Percentiles rank a stretch among this genome's conserved stretches.
Conservation (phyloP, 805 yeast genomes). For the Spencermartinsiella europaea region DNA sequence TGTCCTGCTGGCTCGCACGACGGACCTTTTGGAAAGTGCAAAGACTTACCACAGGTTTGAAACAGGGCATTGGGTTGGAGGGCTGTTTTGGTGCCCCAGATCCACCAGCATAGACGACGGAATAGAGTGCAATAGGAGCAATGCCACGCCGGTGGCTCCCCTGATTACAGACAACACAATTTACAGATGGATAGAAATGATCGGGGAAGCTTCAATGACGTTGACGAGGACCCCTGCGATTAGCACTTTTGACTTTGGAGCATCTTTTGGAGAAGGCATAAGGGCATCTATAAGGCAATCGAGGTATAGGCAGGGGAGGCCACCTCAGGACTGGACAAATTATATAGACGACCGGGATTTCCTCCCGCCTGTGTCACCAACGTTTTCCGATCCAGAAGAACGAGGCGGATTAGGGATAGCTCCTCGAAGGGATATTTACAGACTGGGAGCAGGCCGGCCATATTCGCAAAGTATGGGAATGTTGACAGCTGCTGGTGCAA, state of each 20-base stretch:
- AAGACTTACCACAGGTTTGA: neutral
- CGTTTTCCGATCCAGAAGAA: too few relatives aligned
- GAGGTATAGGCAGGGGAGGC: neutral
- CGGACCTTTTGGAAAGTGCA: slow-evolving; percentile 8
- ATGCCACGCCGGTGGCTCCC: slow-evolving; percentile 19
- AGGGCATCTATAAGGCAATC: neutral
- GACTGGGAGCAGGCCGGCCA: neutral
- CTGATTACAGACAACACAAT: slow-evolving; percentile 17
- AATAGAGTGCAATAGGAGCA: slow-evolving; percentile 10
- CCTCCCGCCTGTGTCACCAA: neutral
- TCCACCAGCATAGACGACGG: slow-evolving; percentile 13
- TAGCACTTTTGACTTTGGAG: slow-evolving; percentile 4
- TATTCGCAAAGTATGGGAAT: too few relatives aligned
- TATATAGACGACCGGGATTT: slow-evolving; percentile 1
- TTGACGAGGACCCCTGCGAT: slow-evolving; percentile 10
- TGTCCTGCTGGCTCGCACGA: slow-evolving; percentile 19
- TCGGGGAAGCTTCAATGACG: neutral
- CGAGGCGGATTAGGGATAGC: too few relatives aligned
- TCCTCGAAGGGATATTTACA: neutral
- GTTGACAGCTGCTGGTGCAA: too few relatives aligned
- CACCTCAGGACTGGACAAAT: slow-evolving; percentile 13
- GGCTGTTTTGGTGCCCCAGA: slow-evolving; percentile 21
- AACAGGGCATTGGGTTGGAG: slow-evolving; percentile 23
- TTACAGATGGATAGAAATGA: slow-evolving; percentile 15
- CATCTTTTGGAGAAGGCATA: neutral